A percentile compares a stretch with the other conserved stretches of the same genome.
Evolutionary conservation across 2,329 filamentous ascomycete species (phyloP).

Genomic region (Periconia macrospinosa): DNA sequence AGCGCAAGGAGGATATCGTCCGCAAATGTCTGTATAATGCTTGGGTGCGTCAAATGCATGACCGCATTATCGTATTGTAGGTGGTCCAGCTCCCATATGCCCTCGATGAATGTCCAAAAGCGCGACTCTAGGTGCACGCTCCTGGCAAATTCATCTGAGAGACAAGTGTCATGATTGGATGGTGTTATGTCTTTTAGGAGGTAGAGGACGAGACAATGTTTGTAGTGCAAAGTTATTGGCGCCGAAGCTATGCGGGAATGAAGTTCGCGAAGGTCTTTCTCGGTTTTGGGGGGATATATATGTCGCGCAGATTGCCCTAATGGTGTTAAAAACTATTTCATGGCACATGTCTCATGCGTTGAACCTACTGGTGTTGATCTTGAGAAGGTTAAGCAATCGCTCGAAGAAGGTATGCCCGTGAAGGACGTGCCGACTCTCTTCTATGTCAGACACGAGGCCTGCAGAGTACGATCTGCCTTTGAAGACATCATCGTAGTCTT

Average conservation of each 20-base stretch:
- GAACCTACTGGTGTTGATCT: slow-evolving; percentile 55
- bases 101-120: slow-evolving; percentile 80
- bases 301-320: slow-evolving; percentile 52
- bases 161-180: slow-evolving; percentile 42
- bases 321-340: neutral
- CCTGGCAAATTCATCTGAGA: slow-evolving; percentile 54
- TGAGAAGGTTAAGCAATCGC: slow-evolving; percentile 70
- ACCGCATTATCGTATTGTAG: slow-evolving; percentile 68
- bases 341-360: neutral
- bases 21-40: slow-evolving; percentile 76
- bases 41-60: slow-evolving; percentile 77
- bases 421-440: slow-evolving; percentile 66
- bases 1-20: slow-evolving; percentile 78
- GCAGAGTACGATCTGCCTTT: slow-evolving; percentile 32
- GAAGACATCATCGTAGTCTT: slow-evolving; percentile 71
- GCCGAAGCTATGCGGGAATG: slow-evolving; percentile 70
- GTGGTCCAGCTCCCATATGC: slow-evolving; percentile 78
- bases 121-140: slow-evolving; percentile 70
- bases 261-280: slow-evolving; percentile 67
- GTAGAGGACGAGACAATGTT: slow-evolving; percentile 82
- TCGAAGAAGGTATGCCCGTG: slow-evolving; percentile 78
- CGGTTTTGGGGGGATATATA: slow-evolving; percentile 73
- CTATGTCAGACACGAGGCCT: slow-evolving; percentile 58
- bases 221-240: slow-evolving; percentile 70
- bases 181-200: slow-evolving; percentile 73